Conservation (phyloP, 441 rosid genomes). For the Populus tomentosa region DNA sequence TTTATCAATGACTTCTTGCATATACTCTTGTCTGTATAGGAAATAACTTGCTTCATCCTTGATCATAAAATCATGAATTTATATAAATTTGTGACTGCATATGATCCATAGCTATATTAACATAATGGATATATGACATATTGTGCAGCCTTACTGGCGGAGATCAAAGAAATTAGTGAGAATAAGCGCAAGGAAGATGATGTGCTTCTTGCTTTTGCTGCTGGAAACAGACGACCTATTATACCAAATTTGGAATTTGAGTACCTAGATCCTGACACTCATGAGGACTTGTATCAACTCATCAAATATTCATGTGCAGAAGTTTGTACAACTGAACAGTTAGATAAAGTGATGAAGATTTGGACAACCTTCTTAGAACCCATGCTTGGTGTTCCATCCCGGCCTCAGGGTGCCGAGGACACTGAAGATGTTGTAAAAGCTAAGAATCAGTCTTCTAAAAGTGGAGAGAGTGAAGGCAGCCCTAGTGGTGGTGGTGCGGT, state of each 20-base stretch:
- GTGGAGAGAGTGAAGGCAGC: conserved; percentile 61
- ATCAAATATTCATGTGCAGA: conserved; percentile 92
- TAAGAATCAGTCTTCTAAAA: conserved; percentile 45
- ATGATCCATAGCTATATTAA: neutral
- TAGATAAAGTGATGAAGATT: conserved; percentile 84
- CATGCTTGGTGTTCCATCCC: conserved; percentile 70
- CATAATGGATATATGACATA: conserved; percentile 9
- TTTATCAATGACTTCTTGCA: neutral
- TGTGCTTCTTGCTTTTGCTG: conserved; percentile 82
- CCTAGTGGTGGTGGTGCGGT: conserved; percentile 36
- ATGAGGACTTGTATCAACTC: conserved; percentile 95
- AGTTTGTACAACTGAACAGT: conserved; percentile 91
- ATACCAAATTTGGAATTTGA: conserved; percentile 75
- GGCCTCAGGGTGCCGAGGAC: conserved; percentile 88
- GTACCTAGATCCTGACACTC: conserved; percentile 78
- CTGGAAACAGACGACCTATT: conserved; percentile 71
- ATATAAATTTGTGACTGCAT: neutral
- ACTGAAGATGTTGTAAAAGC: conserved; percentile 74
- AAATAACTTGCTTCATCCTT: neutral
- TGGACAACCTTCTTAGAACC: conserved; percentile 97
- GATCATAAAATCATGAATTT: neutral
- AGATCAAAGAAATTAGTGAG: conserved; percentile 88
- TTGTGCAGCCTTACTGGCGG: conserved; percentile 73
- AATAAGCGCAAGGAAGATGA: conserved; percentile 78
- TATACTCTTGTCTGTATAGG: neutral